A percentile compares a stretch with the other conserved stretches of the same genome.
Evolutionary conservation across 1,284 basidiomycete species (phyloP).

Genomic region (Ustilago loliicola): DNA sequence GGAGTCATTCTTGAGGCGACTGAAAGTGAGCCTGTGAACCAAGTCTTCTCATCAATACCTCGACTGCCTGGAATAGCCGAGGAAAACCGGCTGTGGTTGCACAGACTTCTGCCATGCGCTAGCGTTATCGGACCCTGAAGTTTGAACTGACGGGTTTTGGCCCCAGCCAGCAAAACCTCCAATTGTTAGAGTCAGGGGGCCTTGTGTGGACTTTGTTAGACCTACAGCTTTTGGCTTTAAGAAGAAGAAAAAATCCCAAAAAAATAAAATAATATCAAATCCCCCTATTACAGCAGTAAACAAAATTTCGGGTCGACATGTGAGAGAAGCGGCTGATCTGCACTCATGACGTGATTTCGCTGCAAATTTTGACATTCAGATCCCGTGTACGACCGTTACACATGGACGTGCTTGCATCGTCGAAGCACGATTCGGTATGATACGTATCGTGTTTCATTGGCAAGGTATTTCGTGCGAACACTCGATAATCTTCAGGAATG

Average conservation of each 20-base stretch:
- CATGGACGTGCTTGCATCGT: background rate
- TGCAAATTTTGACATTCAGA: constrained; percentile 2
- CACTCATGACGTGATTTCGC: constrained; percentile 1
- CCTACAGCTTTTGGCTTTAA: no score
- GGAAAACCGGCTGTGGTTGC: background rate
- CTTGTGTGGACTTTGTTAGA: no score
- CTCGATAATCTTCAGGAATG: no score
- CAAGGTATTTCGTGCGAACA: background rate
- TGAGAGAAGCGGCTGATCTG: background rate
- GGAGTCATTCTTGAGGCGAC: background rate
- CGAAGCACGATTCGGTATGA: background rate
- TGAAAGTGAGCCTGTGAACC: background rate
- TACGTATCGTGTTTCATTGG: background rate
- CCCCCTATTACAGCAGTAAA: no score
- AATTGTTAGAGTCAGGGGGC: no score
- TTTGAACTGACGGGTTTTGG: no score
- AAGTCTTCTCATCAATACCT: background rate
- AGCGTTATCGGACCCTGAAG: no score
- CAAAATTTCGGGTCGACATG: background rate
- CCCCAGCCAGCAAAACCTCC: no score
- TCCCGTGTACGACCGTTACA: background rate
- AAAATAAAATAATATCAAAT: background rate
- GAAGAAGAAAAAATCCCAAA: no score
- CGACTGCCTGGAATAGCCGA: background rate
- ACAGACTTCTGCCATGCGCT: background rate